Percentiles rank a stretch among this genome's conserved stretches.
Conservation (phyloP, 2,329 filamentous ascomycete species). For the Pseudogymnoascus verrucosus region DNA sequence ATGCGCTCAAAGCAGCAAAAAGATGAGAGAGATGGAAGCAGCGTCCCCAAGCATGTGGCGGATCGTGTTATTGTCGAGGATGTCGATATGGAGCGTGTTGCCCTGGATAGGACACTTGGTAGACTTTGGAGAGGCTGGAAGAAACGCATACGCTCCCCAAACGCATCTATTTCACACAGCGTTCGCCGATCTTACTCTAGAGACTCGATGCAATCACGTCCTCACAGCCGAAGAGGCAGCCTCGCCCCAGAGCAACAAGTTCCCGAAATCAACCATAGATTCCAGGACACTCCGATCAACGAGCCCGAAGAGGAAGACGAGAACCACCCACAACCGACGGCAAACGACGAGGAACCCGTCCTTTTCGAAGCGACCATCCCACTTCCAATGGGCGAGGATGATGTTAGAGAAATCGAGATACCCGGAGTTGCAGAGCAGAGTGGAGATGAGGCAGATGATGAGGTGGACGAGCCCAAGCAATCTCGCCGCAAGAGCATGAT, state of each 20-base stretch:
- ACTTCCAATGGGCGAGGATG: slow-evolving; percentile 58
- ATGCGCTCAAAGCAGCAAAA: slow-evolving; percentile 51
- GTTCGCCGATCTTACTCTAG: slow-evolving; percentile 40
- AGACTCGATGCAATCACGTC: slow-evolving; percentile 33
- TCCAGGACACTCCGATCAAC: slow-evolving; percentile 20
- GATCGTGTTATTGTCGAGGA: slow-evolving; percentile 80
- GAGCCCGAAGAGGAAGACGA: slow-evolving; percentile 11
- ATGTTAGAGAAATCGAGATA: slow-evolving; percentile 74
- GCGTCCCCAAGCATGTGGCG: slow-evolving; percentile 39
- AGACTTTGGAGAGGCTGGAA: slow-evolving; percentile 93
- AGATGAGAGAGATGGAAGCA: slow-evolving; percentile 45
- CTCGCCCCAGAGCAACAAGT: slow-evolving; percentile 32
- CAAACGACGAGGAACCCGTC: slow-evolving; percentile 20
- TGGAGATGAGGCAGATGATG: slow-evolving; percentile 51
- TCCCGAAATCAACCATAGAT: slow-evolving; percentile 31
- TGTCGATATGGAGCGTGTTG: slow-evolving; percentile 84
- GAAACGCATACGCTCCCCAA: slow-evolving; percentile 63
- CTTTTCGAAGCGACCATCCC: slow-evolving; percentile 50
- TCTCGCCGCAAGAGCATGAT: slow-evolving; percentile 35
- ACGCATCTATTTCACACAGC: slow-evolving; percentile 36
- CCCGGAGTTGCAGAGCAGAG: slow-evolving; percentile 57
- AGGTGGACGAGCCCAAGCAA: slow-evolving; percentile 32
- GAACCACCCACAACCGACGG: slow-evolving; percentile 13
- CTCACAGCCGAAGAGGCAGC: slow-evolving; percentile 29
- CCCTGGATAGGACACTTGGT: slow-evolving; percentile 79